A percentile compares a stretch with the other conserved stretches of the same genome.
These are phyloP conservation scores for Biscogniauxia mediterranea DNA, from an alignment of 2,329 filamentous ascomycete genomes.

Conservation along the genomic window DNA sequence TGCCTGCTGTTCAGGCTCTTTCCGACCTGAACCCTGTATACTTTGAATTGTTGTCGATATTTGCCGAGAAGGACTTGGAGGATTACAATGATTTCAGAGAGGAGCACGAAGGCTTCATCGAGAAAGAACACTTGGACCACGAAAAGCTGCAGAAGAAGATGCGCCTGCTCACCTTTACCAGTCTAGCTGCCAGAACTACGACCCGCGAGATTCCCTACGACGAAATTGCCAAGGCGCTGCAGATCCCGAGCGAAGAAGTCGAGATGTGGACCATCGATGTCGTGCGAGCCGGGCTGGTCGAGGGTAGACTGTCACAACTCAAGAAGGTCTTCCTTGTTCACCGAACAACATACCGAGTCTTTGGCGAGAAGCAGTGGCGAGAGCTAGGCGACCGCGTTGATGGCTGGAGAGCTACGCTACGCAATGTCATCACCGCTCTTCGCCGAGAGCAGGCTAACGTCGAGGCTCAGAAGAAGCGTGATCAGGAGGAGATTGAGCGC, in stretches of 20 bases:
- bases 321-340: conserved; percentile 93
- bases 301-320: conserved; percentile 93
- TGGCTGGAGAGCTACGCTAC: conserved; percentile 83
- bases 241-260: conserved; percentile 79
- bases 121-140: conserved; percentile 70
- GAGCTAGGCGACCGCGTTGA: conserved; percentile 89
- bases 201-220: conserved; percentile 86
- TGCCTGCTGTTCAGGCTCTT: conserved; percentile 82
- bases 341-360: conserved; percentile 93
- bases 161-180: conserved; percentile 89
- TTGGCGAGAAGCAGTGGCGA: conserved; percentile 96
- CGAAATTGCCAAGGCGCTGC: conserved; percentile 78
- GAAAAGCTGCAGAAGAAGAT: conserved; percentile 88
- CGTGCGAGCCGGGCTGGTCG: conserved; percentile 90
- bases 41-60: conserved; percentile 92
- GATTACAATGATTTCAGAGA: conserved; percentile 95
- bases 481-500: conserved; percentile 68
- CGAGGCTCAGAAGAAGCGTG: conserved; percentile 73
- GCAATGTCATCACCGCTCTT: conserved; percentile 75
- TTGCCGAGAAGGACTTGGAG: conserved; percentile 89
- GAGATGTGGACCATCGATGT: conserved; percentile 99
- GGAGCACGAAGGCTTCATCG: conserved; percentile 82
- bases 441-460: conserved; percentile 79
- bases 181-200: conserved; percentile 78
- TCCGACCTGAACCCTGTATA: conserved; percentile 80